Evolutionary conservation across 768 basidiomycete species (phyloP).

Genomic region (Suillus paluster): DNA sequence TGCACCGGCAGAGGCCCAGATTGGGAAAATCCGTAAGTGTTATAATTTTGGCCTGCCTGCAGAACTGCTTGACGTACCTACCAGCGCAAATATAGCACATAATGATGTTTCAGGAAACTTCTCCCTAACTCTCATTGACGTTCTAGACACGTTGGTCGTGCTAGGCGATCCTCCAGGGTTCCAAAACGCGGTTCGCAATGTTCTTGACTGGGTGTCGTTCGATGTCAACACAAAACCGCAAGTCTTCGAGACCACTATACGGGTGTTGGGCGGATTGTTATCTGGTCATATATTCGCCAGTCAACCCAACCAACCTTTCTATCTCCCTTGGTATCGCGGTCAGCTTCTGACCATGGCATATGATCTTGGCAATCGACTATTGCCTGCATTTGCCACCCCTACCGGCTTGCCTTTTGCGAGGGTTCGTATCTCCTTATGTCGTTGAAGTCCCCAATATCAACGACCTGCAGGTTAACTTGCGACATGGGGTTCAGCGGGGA

Average conservation of each 20-base stretch:
- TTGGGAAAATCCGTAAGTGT: constrained; percentile 76
- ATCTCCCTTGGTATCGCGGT: constrained; percentile 82
- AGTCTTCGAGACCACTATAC: constrained; percentile 96
- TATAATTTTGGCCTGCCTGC: constrained; percentile 6
- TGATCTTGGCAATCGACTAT: constrained; percentile 83
- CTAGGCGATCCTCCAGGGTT: constrained; percentile 79
- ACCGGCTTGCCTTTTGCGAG: constrained; percentile 94
- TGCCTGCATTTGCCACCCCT: constrained; percentile 91
- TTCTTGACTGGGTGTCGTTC: constrained; percentile 85
- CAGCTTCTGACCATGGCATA: constrained; percentile 81
- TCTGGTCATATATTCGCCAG: constrained; percentile 87
- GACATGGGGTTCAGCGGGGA: constrained; percentile 73
- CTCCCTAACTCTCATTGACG: constrained; percentile 81
- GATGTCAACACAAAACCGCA: constrained; percentile 97
- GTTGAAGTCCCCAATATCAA: background rate
- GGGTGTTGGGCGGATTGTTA: constrained; percentile 88
- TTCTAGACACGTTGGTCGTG: constrained; percentile 90
- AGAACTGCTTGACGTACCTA: constrained; percentile 16
- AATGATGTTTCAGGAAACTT: constrained; percentile 98
- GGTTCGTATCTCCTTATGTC: constrained; percentile 42
- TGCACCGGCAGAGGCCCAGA: constrained; percentile 90
- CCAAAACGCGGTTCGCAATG: constrained; percentile 80
- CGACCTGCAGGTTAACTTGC: constrained; percentile 71
- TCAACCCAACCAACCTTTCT: constrained; percentile 64
- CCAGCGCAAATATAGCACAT: constrained; percentile 69